Base-by-base conservation (phyloP, 1,284 basidiomycete genomes). In the Mycena citricolor region DNA sequence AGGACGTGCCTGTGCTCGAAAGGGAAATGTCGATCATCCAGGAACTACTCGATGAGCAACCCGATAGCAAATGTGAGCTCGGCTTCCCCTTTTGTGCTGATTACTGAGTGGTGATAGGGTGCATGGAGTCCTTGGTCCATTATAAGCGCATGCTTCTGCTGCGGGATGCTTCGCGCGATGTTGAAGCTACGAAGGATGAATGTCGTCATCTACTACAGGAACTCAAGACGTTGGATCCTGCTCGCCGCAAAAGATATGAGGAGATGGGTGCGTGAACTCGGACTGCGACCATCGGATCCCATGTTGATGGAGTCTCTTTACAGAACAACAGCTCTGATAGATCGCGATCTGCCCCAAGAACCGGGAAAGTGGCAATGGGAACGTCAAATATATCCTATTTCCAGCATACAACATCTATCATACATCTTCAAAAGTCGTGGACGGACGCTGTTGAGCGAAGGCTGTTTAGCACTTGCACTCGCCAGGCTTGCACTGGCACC, bases 41-140 rank as follows among this genome's bases (percentile, higher is more conserved):
- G 54, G 92, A 97, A 55, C 73, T 99, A n/a, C 69, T 94, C 28
- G 83, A 88, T 34, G 82, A 94, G 47, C 91, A 98, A 60, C 86
- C 94, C 1, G 91, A 95, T 53, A 92, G 90, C 54, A 97, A 93
- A 75, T 98, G 95, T 92, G 61, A 47, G 84, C 62, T 12, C n/a
- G 24, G 17, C 13, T 36, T 16, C 11, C 12, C 16, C 10, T 7
- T 25, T 29, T 42, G 36, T 24, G 31, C 41, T 44, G 10, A 13
- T 28, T 39, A 12, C 20, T 39, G 19, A 35, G 22, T 42, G 44
- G 47, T 36, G 17, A 32, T 44, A 95, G 92, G 92, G 93, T 94
- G 90, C 60, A 83, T 97, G 74, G 91, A 94, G 55, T 90, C 89
- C 0, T 74, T 95, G n/a, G 82, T 91, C 1, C 79, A 89, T 56